A percentile compares a stretch with the other conserved stretches of the same genome.
These are phyloP conservation scores for Lyophyllum semitale DNA, from an alignment of 768 basidiomycete species.

Conservation along the genomic window DNA sequence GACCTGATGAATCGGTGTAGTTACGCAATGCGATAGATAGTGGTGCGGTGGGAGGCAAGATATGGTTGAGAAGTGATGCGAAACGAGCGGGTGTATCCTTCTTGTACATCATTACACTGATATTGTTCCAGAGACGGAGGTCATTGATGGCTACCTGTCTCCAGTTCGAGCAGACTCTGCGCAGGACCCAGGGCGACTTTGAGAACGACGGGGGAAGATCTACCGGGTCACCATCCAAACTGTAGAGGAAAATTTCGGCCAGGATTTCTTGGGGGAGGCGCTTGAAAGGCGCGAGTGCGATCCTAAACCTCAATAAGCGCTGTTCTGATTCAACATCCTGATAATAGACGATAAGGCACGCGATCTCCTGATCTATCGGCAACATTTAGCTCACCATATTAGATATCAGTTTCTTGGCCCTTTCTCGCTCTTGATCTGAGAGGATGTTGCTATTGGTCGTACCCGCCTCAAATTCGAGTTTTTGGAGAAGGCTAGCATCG, in stretches of 20 bases:
- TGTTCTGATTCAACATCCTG: background rate
- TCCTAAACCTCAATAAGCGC: background rate
- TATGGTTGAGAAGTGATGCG: background rate
- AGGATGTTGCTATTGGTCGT: background rate
- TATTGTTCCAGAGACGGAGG: background rate
- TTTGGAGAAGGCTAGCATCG: background rate
- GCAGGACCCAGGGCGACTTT: background rate
- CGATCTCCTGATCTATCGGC: background rate
- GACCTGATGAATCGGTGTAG: background rate
- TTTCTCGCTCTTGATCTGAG: background rate
- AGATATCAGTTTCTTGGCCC: background rate
- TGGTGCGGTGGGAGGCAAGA: background rate
- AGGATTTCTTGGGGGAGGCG: background rate
- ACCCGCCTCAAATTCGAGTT: background rate
- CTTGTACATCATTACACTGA: background rate
- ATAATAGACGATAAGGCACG: background rate
- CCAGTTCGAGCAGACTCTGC: background rate
- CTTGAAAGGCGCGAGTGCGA: background rate
- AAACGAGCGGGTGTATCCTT: background rate
- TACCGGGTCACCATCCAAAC: background rate
- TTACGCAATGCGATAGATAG: background rate
- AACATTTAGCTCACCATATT: background rate
- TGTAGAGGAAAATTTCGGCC: background rate
- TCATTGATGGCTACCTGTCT: background rate
- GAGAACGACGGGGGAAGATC: background rate